Base-by-base conservation (phyloP, 2,329 filamentous ascomycete genomes). In the Torrubiella hemipterigena region DNA sequence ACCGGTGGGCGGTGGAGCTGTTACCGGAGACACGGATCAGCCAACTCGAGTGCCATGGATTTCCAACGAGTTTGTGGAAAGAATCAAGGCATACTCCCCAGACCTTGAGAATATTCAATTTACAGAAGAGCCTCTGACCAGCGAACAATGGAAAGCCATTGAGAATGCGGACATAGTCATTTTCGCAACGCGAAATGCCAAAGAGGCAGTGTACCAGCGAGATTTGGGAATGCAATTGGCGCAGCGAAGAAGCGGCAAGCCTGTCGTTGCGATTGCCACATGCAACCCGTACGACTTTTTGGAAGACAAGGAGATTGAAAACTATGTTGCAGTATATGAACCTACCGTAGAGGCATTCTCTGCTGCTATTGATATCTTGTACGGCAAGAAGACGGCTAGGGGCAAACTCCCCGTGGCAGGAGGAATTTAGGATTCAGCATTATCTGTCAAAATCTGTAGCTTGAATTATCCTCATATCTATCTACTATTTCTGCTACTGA, bases 201-300 rank as follows among this genome's bases (percentile, higher is more conserved):
- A 38, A 7, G 45, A 46, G 26, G 41, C 42, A 3, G 38, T 37
- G 21, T 47, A 47, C 13, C 45, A 48, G 32, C 30, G 34, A 20
- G 31, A 40, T 5, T 29, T 47, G 4, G 42, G 42, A 3, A 18
- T 45, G 9, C 37, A 44, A 17, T 31, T 46, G 8, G 38, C 38
- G 19, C 26, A 29, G 18, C 34, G 44, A n/a, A 32, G 39, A 14
- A 21, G n/a, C 5, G 23, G 21, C 6, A 32, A 28, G n/a, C 30
- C 33, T 5, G n/a, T 42, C 7, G 29, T 44, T n/a, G 35, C 36
- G 8, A 33, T 48, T 24, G 44, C 44, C 2, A 48, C 44, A 7
- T 48, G 45, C 29, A 40, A 38, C 4, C 45, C 45, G 4, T 48
- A 48, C 23, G 45, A 48, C 18, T 47, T 48, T 16, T 12, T 48